These are phyloP conservation scores for Luzula sylvatica DNA, from an alignment of 176 grass and related monocot genomes.

Conservation along the genomic window DNA sequence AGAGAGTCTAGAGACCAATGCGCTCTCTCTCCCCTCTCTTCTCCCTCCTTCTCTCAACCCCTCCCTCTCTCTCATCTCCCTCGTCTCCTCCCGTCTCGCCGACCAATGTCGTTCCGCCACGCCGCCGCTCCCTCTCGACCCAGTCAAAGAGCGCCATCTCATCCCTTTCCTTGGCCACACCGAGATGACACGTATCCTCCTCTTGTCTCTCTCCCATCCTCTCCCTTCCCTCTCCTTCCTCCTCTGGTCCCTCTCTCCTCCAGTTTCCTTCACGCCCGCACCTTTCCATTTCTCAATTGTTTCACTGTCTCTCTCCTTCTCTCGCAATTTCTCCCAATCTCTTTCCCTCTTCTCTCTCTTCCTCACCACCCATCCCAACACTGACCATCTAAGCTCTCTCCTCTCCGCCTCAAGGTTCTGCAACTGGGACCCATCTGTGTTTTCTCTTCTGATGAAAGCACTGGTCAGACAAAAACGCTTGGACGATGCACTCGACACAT, in stretches of 20 bases:
- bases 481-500: slow-evolving; percentile 36
- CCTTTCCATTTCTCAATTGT: slow-evolving; percentile 54
- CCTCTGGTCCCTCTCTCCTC: slow-evolving; percentile 28
- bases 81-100: slow-evolving; percentile 28
- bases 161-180: slow-evolving; percentile 53
- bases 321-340: slow-evolving; percentile 41
- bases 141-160: slow-evolving; percentile 23
- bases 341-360: slow-evolving; percentile 47
- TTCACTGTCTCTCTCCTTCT: slow-evolving; percentile 49
- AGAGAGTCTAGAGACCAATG: too few relatives aligned
- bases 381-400: slow-evolving; percentile 44
- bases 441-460: slow-evolving; percentile 58
- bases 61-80: slow-evolving; percentile 43
- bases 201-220: slow-evolving; percentile 55
- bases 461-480: slow-evolving; percentile 32
- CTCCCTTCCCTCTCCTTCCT: slow-evolving; percentile 62
- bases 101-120: not conserved
- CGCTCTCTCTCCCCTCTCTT: not conserved
- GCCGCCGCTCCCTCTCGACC: slow-evolving; percentile 16
- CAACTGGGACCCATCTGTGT: slow-evolving; percentile 32
- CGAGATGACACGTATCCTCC: slow-evolving; percentile 51
- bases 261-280: slow-evolving; percentile 24
- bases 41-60: slow-evolving; percentile 63
- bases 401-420: slow-evolving; percentile 16
- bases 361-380: slow-evolving; percentile 35